Conservation (phyloP, 108 stramenopile species). For the Skeletonema marinoi region DNA sequence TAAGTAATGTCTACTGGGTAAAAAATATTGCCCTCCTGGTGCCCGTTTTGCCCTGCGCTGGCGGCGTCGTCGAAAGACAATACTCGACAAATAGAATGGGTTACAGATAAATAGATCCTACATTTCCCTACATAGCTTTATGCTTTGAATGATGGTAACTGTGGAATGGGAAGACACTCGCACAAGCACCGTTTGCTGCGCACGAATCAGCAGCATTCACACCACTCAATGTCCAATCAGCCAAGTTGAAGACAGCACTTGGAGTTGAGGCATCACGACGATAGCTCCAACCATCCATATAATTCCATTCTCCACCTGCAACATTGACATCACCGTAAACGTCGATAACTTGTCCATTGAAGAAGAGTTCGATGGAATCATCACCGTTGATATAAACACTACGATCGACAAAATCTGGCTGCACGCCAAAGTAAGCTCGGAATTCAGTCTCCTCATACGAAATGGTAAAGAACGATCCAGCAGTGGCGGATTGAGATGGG, state of each 20-base stretch:
- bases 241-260: background rate
- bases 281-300: constrained; percentile 22
- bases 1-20: too few relatives aligned
- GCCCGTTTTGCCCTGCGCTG: too few relatives aligned
- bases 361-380: constrained; percentile 39
- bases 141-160: background rate
- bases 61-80: too few relatives aligned
- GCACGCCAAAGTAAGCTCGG: constrained; percentile 24
- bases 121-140: too few relatives aligned
- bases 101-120: too few relatives aligned
- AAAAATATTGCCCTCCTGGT: too few relatives aligned
- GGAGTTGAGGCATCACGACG: background rate
- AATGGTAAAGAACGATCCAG: constrained; percentile 29
- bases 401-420: constrained; percentile 17
- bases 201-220: background rate
- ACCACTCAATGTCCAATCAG: background rate
- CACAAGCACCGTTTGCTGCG: background rate
- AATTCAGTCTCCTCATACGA: constrained; percentile 8
- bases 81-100: too few relatives aligned
- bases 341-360: constrained; percentile 33
- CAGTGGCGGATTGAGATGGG: constrained; percentile 11
- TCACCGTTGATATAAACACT: constrained; percentile 27
- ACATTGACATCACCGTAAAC: constrained; percentile 28
- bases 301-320: constrained; percentile 29
- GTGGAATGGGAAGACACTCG: background rate